These are phyloP conservation scores for Colletotrichum liriopes DNA, from an alignment of 2,329 filamentous ascomycete genomes.

Conservation along the genomic window DNA sequence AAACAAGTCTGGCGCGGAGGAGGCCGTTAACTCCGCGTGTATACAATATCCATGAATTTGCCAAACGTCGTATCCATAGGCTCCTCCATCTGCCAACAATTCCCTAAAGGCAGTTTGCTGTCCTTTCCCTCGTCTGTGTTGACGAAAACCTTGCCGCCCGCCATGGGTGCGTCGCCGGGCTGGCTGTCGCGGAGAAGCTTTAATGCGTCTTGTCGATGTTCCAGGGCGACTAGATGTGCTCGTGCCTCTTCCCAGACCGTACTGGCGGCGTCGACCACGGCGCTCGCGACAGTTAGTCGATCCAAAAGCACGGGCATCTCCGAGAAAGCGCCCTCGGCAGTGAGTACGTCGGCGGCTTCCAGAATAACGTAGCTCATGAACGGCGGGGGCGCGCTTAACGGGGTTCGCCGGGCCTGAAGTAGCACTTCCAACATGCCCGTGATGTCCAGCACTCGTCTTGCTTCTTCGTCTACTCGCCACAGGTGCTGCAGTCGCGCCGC, in stretches of 20 bases:
- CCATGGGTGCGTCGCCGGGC: constrained; percentile 47
- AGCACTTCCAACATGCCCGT: constrained; percentile 58
- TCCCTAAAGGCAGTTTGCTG: constrained; percentile 45
- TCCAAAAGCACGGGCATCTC: constrained; percentile 68
- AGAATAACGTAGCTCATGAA: constrained; percentile 75
- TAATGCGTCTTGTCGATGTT: constrained; percentile 54
- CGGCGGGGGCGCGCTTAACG: constrained; percentile 67
- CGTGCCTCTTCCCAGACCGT: constrained; percentile 73
- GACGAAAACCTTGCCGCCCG: constrained; percentile 52
- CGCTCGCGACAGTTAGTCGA: constrained; percentile 67
- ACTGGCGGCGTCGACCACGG: constrained; percentile 70
- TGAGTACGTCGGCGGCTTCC: constrained; percentile 77
- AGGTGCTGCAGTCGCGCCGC: constrained; percentile 62
- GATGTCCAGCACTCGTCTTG: constrained; percentile 66
- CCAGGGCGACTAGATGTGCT: constrained; percentile 65
- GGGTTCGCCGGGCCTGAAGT: constrained; percentile 50
- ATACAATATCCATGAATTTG: constrained; percentile 57
- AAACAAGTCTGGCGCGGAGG: constrained; percentile 19
- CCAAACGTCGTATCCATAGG: constrained; percentile 55
- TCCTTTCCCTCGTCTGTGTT: constrained; percentile 48
- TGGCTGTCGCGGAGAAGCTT: constrained; percentile 53
- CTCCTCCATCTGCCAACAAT: constrained; percentile 54
- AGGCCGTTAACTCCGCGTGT: constrained; percentile 43
- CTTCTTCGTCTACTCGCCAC: constrained; percentile 65
- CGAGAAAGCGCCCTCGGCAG: constrained; percentile 69